Conservation (phyloP, 2,329 filamentous ascomycete species). For the Waltergamsia citrina region DNA sequence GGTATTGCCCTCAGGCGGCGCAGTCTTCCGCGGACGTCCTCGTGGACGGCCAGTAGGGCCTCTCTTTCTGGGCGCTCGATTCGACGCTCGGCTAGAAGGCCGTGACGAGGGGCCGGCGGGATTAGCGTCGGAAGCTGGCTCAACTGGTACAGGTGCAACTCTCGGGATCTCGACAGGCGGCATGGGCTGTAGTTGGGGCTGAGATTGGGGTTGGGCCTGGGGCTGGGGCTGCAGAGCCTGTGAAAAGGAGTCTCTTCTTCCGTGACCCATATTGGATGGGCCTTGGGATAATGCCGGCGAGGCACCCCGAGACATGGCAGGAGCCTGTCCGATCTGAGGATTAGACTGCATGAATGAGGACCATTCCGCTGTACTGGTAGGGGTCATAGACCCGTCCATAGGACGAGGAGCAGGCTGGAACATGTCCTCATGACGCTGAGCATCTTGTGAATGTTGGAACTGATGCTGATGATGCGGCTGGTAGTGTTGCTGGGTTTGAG, state of each 20-base stretch:
- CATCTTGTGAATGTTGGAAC: not conserved
- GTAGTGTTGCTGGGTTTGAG: conserved; percentile 4
- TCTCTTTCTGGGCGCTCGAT: conserved; percentile 25
- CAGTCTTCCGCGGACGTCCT: conserved; percentile 47
- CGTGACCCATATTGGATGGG: conserved; percentile 9
- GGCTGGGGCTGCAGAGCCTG: conserved; percentile 6
- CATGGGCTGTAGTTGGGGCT: conserved; percentile 3
- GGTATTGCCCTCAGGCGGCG: conserved; percentile 52
- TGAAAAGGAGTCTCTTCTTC: conserved; percentile 15
- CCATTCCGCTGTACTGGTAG: conserved; percentile 67
- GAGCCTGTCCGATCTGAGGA: conserved; percentile 36
- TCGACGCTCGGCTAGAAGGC: conserved; percentile 51
- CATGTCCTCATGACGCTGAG: conserved; percentile 5
- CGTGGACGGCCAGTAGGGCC: conserved; percentile 44
- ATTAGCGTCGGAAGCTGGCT: conserved; percentile 11
- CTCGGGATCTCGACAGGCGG: conserved; percentile 19
- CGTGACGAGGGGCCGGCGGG: conserved; percentile 32
- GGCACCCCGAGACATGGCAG: conserved; percentile 21
- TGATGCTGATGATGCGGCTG: conserved; percentile 11
- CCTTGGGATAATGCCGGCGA: conserved; percentile 26
- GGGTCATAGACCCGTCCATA: conserved; percentile 28
- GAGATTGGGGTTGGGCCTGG: not conserved
- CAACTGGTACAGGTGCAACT: conserved; percentile 23
- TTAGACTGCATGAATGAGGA: conserved; percentile 66
- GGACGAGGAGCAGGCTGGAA: conserved; percentile 11